phyloP scores from a whole-genome alignment of 2,329 filamentous ascomycete species.

The Cladophialophora bantiana region DNA sequence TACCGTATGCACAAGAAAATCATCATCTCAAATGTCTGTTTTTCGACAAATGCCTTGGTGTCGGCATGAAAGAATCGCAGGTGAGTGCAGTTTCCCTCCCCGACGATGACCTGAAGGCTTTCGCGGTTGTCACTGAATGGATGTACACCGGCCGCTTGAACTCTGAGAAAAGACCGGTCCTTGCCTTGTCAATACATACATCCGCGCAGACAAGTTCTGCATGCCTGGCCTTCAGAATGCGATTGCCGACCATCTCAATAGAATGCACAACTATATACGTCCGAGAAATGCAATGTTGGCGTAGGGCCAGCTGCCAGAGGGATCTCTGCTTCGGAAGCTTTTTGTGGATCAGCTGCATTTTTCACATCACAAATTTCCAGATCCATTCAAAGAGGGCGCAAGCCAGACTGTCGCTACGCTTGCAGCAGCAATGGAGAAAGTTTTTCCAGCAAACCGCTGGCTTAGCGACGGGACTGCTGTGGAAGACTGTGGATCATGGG shows the following conservation, averaged over 20 bases:
- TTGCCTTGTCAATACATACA: conserved; percentile 10
- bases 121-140: conserved; percentile 25
- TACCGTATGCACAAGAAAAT: conserved; percentile 25
- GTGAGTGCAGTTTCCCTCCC: conserved; percentile 21
- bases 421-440: not conserved
- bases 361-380: not conserved
- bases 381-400: not conserved
- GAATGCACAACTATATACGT: no score
- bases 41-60: conserved; percentile 25
- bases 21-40: conserved; percentile 20
- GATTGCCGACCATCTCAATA: conserved; percentile 1
- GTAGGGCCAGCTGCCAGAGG: not conserved
- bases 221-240: conserved; percentile 24
- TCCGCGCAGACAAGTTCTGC: conserved; percentile 21
- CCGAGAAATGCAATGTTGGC: not conserved
- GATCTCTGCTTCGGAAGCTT: not conserved
- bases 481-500: not conserved
- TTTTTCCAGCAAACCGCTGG: not conserved
- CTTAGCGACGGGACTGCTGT: not conserved
- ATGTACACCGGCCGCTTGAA: conserved; percentile 20
- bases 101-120: conserved; percentile 20
- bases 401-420: not conserved
- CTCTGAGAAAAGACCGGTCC: not conserved
- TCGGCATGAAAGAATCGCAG: conserved; percentile 21
- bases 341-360: conserved; percentile 5